Conservation (phyloP, 2,329 filamentous ascomycete genomes). For the Botrytis cinerea region DNA sequence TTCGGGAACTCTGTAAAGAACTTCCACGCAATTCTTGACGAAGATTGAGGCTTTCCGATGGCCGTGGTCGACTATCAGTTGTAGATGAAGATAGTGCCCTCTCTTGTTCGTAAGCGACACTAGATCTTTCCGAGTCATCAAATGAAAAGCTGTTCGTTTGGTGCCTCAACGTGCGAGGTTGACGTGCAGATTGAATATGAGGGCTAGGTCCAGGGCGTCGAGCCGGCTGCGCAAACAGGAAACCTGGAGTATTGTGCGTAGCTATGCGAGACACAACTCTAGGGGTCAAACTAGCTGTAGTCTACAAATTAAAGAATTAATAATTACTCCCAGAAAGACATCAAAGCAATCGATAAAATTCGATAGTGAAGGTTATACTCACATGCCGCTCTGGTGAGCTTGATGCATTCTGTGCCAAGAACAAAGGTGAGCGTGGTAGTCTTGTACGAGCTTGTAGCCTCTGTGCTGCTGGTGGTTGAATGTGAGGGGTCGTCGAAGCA, state of each 20-base stretch:
- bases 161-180: slow-evolving; percentile 38
- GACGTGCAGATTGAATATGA: slow-evolving; percentile 19
- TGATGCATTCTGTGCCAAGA: slow-evolving; percentile 40
- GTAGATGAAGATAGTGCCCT: slow-evolving; percentile 33
- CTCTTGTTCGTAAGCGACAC: slow-evolving; percentile 39
- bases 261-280: slow-evolving; percentile 34
- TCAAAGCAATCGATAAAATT: background rate
- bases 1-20: slow-evolving; percentile 34
- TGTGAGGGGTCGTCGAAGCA: slow-evolving; percentile 36
- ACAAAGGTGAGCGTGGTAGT: slow-evolving; percentile 41
- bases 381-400: slow-evolving; percentile 38
- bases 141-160: slow-evolving; percentile 44
- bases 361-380: background rate
- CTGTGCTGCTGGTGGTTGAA: slow-evolving; percentile 25
- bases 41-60: slow-evolving; percentile 30
- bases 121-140: slow-evolving; percentile 40
- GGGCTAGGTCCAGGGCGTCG: slow-evolving; percentile 34
- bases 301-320: background rate
- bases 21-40: slow-evolving; percentile 37
- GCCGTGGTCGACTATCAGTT: slow-evolving; percentile 27
- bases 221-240: slow-evolving; percentile 40
- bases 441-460: slow-evolving; percentile 27
- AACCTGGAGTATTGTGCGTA: slow-evolving; percentile 36
- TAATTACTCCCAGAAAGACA: background rate
- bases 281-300: slow-evolving; percentile 34